Evolutionary conservation across 257 asterid species (phyloP), one percentile per base, ranked within the genome.

Genomic region (Salvia splendens): DNA sequence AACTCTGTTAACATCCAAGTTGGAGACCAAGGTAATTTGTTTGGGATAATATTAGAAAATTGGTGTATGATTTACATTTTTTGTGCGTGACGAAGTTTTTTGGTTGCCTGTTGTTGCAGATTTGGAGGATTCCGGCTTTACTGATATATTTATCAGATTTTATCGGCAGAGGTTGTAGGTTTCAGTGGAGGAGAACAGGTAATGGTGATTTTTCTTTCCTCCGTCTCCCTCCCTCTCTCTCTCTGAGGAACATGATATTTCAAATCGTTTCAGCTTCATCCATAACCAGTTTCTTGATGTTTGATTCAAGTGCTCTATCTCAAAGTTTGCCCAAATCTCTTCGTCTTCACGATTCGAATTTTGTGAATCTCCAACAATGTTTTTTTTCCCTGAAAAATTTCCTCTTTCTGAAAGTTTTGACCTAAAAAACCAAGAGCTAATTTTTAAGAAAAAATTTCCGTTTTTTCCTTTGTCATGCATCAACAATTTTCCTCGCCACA

Each of bases 111-210:
- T 41, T 28, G 14, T 69, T 24, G 47, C 83, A 81, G 81, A 81
- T 64, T 78, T 72, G 49, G 72, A 61, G 69, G 42, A 51, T 65
- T 68, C 75, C 55, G 60, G 46, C 61, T 42, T 61, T 35, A 33
- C 69, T 33, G 64, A 48, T 54, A 58, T 33, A 24, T 14, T 54
- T 46, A 53, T 15, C 41, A 5, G 51, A 47, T 65, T 69, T 47
- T 50, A 51, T 52, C 40, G 56, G 59, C 41, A 3, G 69, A 70
- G 61, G 53, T 52, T 12, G 70, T 40, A 30, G 66, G 73, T 67
- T 55, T n/a, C 55, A 3, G 60, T 40, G 42, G 71, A 40, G 45
- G 69, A 60, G 28, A 64, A 16, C 49, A 70, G 84, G 84, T 79
- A 56, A 68, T 71, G 66, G 71, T 38, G 68, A 52, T 43, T 62